Base-by-base conservation (phyloP, 78 protist genomes). In the Speleostelium caveatum region DNA sequence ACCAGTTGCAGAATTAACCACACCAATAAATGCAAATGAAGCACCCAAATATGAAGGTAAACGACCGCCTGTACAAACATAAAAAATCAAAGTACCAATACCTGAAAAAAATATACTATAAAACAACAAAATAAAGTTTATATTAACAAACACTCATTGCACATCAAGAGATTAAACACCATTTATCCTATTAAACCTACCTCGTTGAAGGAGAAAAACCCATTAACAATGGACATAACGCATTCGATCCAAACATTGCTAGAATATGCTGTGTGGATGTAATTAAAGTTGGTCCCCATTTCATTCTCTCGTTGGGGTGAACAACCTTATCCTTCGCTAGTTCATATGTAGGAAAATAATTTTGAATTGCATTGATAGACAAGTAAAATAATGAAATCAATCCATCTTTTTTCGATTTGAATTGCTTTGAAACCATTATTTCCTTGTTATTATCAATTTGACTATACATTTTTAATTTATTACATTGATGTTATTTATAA, bases 241-340 rank as follows among this genome's bases (percentile, higher is more conserved):
- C 67, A 58, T 21, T 74, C 22, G 55, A 22, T 2, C 91, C 91
- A 56, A 83, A 69, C 91, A 83, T 83, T 33, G 91, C 91, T 55
- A 83, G 45, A 14, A 83, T 22, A 83, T 83, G 91, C 30, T 83
- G 91, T 6, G 69, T 32, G 3, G 91, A 51, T 22, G 59, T 12
- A 8, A 56, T 2, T 8, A 59, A 16, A 4, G 73, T 41, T 32
- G 56, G 69, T 17, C 24, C 19, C 32, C 12, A 16, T 42, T 69
- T 55, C 49, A 83, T 21, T 69, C 91, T 67, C 14, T 83, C 67
- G 8, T 35, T 56, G 0, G 66, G 51, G 19, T n/a, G 32, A 16
- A 80, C 71, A 6, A 73, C 22, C 6, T 10, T 45, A 14, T 45
- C n/a, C 2, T 19, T 0, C 5, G 10, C 45, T 28, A 69, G 12